Percentiles rank a stretch among this genome's conserved stretches.
Evolutionary conservation across 2,329 filamentous ascomycete genomes (phyloP).

Genomic region (Trichoderma sp.): DNA sequence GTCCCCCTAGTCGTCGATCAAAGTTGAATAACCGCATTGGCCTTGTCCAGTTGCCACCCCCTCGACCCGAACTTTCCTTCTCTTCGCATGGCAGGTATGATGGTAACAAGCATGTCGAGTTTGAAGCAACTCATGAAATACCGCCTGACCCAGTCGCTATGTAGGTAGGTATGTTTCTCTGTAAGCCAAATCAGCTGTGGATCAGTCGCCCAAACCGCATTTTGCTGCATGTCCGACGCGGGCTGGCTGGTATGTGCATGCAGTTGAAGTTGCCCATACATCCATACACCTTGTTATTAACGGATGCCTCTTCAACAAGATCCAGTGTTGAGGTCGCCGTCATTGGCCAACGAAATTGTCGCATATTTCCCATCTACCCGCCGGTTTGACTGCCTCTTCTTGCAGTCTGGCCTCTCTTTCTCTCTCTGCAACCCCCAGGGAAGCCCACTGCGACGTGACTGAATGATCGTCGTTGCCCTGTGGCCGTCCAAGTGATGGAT

Average conservation of each 20-base stretch:
- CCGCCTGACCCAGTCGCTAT: slow-evolving; percentile 24
- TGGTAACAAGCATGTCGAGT: neutral
- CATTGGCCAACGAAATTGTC: slow-evolving; percentile 17
- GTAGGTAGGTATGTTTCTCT: neutral
- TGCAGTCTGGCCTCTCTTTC: neutral
- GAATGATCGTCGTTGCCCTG: neutral
- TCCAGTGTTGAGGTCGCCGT: slow-evolving; percentile 12
- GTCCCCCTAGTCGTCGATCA: slow-evolving; percentile 25
- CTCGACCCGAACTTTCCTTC: neutral
- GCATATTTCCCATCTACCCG: slow-evolving; percentile 4
- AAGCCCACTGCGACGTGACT: neutral
- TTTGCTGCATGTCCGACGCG: neutral
- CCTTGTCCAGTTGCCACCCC: neutral
- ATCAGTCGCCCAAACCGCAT: slow-evolving; percentile 14
- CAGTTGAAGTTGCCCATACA: neutral
- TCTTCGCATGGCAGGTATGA: neutral
- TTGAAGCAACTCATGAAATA: neutral
- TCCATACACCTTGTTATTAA: neutral
- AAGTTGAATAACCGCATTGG: slow-evolving; percentile 14
- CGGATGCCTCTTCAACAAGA: neutral
- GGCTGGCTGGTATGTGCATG: neutral
- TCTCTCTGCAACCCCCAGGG: neutral
- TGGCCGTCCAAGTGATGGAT: slow-evolving; percentile 2
- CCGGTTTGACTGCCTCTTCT: neutral
- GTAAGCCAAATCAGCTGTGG: slow-evolving; percentile 22